Percentiles rank a stretch among this genome's conserved stretches.
Conservation (phyloP, 306 rosid species). For the Corylus americana region DNA sequence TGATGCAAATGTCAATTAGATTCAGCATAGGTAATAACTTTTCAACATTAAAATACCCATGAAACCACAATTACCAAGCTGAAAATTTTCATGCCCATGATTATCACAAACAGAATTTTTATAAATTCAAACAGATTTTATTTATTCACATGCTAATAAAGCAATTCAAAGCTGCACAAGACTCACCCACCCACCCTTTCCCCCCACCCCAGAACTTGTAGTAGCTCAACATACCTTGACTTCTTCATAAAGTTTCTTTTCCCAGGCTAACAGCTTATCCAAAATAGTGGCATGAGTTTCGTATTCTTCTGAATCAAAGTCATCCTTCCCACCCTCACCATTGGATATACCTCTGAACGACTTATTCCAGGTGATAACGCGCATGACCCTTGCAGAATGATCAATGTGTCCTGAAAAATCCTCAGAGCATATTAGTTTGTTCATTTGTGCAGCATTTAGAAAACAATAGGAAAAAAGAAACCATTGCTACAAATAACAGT, state of each 20-base stretch:
- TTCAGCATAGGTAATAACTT: neutral
- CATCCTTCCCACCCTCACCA: constrained; percentile 71
- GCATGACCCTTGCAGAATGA: constrained; percentile 88
- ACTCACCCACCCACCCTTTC: neutral
- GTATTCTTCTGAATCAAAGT: constrained; percentile 65
- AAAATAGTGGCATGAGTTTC: constrained; percentile 87
- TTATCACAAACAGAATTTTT: neutral
- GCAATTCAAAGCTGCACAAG: neutral
- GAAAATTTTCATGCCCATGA: neutral
- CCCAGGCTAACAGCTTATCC: constrained; percentile 91
- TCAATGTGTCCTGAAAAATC: constrained; percentile 71
- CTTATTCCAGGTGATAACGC: constrained; percentile 79
- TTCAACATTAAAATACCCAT: neutral
- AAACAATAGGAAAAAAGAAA: constrained; percentile 2
- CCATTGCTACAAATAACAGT: neutral
- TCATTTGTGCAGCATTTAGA: neutral
- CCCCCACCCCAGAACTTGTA: neutral
- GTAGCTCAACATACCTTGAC: constrained; percentile 56
- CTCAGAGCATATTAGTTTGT: constrained; percentile 18
- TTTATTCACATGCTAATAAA: neutral
- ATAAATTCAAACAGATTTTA: neutral
- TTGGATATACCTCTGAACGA: constrained; percentile 68
- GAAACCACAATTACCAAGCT: neutral
- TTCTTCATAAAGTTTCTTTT: constrained; percentile 89
- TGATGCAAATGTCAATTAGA: neutral